Evolutionary conservation across 176 grass and related monocot genomes (phyloP).

Genomic region (Secale cereale): DNA sequence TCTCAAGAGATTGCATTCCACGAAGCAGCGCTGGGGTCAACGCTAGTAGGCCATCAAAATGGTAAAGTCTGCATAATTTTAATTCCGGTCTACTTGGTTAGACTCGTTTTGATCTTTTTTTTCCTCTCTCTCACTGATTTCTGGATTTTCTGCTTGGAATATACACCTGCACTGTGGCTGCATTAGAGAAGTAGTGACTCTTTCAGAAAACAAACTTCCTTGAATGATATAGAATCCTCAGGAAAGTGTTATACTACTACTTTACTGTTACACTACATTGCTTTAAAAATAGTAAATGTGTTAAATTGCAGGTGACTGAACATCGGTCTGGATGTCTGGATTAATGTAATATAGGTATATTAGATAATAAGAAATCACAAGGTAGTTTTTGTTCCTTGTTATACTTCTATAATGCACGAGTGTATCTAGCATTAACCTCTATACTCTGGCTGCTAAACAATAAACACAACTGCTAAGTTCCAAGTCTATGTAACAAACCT

Average conservation of each 20-base stretch:
- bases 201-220: background rate
- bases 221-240: background rate
- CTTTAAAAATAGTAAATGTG: background rate
- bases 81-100: background rate
- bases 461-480: background rate
- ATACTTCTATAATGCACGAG: background rate
- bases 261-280: background rate
- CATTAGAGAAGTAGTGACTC: background rate
- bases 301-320: background rate
- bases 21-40: constrained; percentile 30
- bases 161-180: background rate
- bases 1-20: constrained; percentile 22
- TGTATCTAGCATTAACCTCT: background rate
- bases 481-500: background rate
- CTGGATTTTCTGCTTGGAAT: constrained; percentile 1
- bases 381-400: background rate
- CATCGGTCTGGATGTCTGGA: background rate
- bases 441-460: background rate
- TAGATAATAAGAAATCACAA: background rate
- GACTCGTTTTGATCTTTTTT: background rate
- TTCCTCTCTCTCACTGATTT: background rate
- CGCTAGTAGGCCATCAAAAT: constrained; percentile 37
- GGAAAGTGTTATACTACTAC: background rate
- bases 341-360: background rate
- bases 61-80: constrained; percentile 38